Evolutionary conservation across 2,329 filamentous ascomycete genomes (phyloP).

Genomic region (Teratosphaeriaceae sp.): DNA sequence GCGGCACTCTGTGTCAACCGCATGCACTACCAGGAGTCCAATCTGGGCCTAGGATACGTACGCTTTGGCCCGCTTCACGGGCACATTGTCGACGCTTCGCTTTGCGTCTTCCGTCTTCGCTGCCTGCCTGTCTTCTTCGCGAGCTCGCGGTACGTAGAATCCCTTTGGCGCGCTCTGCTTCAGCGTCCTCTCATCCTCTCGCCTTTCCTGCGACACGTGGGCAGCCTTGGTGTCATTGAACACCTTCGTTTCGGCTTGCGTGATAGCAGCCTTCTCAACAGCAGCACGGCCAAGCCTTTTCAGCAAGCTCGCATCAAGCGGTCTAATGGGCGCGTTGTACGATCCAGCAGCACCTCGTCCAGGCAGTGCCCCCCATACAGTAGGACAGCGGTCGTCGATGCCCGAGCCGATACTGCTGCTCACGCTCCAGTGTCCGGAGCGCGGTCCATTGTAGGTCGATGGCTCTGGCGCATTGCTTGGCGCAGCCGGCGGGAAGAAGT

Average conservation of each 20-base stretch:
- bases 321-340: background rate
- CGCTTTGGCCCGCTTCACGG: no score
- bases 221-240: background rate
- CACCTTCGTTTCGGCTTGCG: background rate
- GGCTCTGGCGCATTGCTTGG: background rate
- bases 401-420: constrained; percentile 14
- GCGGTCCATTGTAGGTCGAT: constrained; percentile 11
- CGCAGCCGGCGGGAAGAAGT: background rate
- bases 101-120: background rate
- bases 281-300: constrained; percentile 6
- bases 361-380: constrained; percentile 11
- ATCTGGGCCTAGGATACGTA: no score
- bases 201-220: background rate
- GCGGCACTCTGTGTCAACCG: no score
- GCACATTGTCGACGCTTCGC: background rate
- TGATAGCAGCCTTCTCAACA: constrained; percentile 1
- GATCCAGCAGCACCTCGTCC: background rate
- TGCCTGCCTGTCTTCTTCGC: background rate
- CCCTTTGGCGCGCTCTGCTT: background rate
- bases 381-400: constrained; percentile 22
- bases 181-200: background rate
- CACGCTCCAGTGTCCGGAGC: constrained; percentile 15
- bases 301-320: constrained; percentile 6
- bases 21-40: no score
- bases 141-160: constrained; percentile 5